Evolutionary conservation across 2,329 filamentous ascomycete genomes (phyloP).

Genomic region (Pezicula neosporulosa): DNA sequence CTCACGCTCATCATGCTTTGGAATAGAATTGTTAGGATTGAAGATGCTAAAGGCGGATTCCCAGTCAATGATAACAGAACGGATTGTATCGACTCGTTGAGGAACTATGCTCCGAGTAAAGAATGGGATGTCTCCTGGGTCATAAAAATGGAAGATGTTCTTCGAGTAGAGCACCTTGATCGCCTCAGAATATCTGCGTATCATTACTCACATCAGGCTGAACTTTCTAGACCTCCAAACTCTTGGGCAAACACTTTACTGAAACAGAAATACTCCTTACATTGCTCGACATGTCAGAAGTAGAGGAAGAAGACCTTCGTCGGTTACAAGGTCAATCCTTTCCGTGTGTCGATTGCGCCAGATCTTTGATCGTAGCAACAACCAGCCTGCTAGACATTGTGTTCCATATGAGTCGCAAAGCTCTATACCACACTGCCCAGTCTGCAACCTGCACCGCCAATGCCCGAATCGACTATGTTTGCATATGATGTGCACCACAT

Average conservation of each 20-base stretch:
- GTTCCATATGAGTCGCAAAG: slow-evolving; percentile 9
- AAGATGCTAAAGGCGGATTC: slow-evolving; percentile 16
- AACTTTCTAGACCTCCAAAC: background rate
- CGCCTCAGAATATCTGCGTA: slow-evolving; percentile 17
- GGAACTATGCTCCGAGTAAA: slow-evolving; percentile 17
- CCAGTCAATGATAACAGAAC: slow-evolving; percentile 14
- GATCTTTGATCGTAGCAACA: slow-evolving; percentile 9
- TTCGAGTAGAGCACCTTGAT: slow-evolving; percentile 18
- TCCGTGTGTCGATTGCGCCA: slow-evolving; percentile 6
- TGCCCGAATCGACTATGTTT: slow-evolving; percentile 12
- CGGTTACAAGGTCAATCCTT: slow-evolving; percentile 12
- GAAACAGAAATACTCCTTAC: slow-evolving; percentile 1
- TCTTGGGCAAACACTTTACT: background rate
- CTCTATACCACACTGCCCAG: slow-evolving; percentile 1
- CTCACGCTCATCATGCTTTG: slow-evolving; percentile 10
- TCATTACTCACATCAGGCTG: background rate
- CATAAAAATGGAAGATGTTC: slow-evolving; percentile 23
- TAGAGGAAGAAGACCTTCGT: slow-evolving; percentile 14
- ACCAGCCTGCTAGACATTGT: slow-evolving; percentile 12
- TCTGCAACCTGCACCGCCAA: slow-evolving; percentile 14
- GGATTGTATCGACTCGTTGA: slow-evolving; percentile 18
- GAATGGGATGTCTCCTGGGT: slow-evolving; percentile 15
- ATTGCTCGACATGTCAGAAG: slow-evolving; percentile 14
- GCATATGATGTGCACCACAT: slow-evolving; percentile 11
- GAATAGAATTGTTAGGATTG: slow-evolving; percentile 10